Percentiles rank a stretch among this genome's conserved stretches.
phyloP scores from a whole-genome alignment of 768 basidiomycete species.

The Coprinopsis marcescibilis region DNA sequence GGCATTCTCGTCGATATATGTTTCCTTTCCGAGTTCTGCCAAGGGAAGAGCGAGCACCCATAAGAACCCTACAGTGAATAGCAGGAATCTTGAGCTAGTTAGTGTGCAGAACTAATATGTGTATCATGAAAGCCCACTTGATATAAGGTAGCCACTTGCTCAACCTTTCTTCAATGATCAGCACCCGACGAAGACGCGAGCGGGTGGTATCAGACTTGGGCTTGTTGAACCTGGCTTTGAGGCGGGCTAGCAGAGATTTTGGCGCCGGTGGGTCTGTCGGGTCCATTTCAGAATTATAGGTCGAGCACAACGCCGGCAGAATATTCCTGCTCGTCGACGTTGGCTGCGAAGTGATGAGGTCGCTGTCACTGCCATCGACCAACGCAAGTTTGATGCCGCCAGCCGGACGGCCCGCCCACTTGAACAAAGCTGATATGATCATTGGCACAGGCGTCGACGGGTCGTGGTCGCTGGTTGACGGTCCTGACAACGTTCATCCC shows the following conservation, averaged over 20 bases:
- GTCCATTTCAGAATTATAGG: constrained; percentile 1
- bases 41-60: constrained; percentile 83
- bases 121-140: constrained; percentile 25
- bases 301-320: too few relatives aligned
- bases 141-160: constrained; percentile 28
- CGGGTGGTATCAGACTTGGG: constrained; percentile 24
- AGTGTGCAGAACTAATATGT: neutral
- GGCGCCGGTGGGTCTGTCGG: neutral
- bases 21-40: constrained; percentile 53
- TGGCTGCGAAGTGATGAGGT: too few relatives aligned
- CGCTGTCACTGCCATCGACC: too few relatives aligned
- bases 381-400: too few relatives aligned
- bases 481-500: too few relatives aligned
- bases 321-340: too few relatives aligned
- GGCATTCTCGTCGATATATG: constrained; percentile 94
- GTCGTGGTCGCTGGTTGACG: neutral
- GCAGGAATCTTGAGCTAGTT: constrained; percentile 35
- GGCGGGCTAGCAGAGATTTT: constrained; percentile 14
- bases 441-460: too few relatives aligned
- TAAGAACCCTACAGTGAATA: constrained; percentile 64
- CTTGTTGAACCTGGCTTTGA: constrained; percentile 19
- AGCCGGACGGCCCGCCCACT: too few relatives aligned
- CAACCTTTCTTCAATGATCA: constrained; percentile 28
- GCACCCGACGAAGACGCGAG: constrained; percentile 42
- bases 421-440: too few relatives aligned